Evolutionary conservation across 164 flowering plant genomes (phyloP).

Genomic region (Pachysandra terminalis): DNA sequence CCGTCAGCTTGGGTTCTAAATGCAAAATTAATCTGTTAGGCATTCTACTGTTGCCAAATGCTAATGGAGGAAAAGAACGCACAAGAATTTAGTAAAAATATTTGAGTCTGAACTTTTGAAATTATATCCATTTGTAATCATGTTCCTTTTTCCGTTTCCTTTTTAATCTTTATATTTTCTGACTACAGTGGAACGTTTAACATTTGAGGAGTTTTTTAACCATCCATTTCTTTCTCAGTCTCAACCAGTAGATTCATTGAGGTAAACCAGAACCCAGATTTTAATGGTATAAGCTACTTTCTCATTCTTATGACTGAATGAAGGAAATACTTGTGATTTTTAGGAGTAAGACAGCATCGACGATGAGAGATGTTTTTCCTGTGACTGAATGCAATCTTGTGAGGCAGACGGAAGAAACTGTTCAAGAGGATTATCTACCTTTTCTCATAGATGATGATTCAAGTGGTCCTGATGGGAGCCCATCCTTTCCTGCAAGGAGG

Average conservation of each 20-base stretch:
- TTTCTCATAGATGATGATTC: slow-evolving; percentile 73
- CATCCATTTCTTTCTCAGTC: slow-evolving; percentile 64
- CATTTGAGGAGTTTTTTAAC: slow-evolving; percentile 96
- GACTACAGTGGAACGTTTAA: slow-evolving; percentile 80
- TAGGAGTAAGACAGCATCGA: slow-evolving; percentile 38
- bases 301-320: neutral
- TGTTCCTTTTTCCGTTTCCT: too few relatives aligned
- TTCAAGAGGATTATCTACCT: slow-evolving; percentile 80
- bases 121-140: too few relatives aligned
- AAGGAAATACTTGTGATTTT: slow-evolving; percentile 10
- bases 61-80: neutral
- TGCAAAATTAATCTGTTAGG: neutral
- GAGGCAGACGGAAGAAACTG: slow-evolving; percentile 47
- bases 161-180: slow-evolving; percentile 7
- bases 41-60: neutral
- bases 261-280: slow-evolving; percentile 32
- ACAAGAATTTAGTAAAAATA: too few relatives aligned
- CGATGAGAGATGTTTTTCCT: slow-evolving; percentile 35
- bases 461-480: slow-evolving; percentile 60
- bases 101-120: neutral
- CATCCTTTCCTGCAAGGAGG: slow-evolving; percentile 41
- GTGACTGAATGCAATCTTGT: slow-evolving; percentile 32
- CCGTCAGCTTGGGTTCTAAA: neutral
- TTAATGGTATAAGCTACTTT: neutral
- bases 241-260: slow-evolving; percentile 33